Base-by-base conservation (phyloP, 495 filamentous ascomycete genomes). In the Parathielavia hyrcaniae region DNA sequence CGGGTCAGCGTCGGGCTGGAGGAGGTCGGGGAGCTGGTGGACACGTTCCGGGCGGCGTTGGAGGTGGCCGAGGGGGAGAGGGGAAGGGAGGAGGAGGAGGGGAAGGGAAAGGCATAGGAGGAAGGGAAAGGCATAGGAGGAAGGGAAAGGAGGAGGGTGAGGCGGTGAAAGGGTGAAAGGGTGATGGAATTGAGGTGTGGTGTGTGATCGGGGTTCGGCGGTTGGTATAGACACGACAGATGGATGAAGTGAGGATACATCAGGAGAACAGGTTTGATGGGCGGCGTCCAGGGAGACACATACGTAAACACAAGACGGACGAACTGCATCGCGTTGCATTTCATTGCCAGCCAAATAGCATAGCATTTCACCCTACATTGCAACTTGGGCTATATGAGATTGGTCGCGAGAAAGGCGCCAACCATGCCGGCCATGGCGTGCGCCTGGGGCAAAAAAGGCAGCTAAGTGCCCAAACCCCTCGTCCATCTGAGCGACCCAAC, bases 1-100 rank as follows among this genome's bases (percentile, higher is more conserved):
- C 57, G 77, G 13, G 52, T 80, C 35, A 61, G 67, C 11, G 71
- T 72, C 16, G 77, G 76, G 36, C 50, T 79, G 38, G 77, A 79
- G 62, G 66, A 67, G 5, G 64, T 59, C 43, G 69, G 65, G 47
- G 64, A 67, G 36, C 22, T 79, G 58, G 10, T 74, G 2, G 64
- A 66, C 30, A 71, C 68, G 5, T 61, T 74, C 26, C 54, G 58
- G 63, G 60, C 55, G 8, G 76, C 73, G 12, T 16, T 76, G 50
- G 51, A 36, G 20, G 54, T 38, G 38, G 57, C 63, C 5, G 57
- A 32, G 57, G 32, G 32, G 44, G 51, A 49, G 10, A 36, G 20
- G 35, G 38, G 17, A 26, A 38, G 19, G 11, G 14, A 44, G 17
- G 52, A 36, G 30, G 53, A 46, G 38, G 48, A 53, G 22, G 41